Base-by-base conservation (phyloP, 345 rosid species). In the Kandelia obovata region DNA sequence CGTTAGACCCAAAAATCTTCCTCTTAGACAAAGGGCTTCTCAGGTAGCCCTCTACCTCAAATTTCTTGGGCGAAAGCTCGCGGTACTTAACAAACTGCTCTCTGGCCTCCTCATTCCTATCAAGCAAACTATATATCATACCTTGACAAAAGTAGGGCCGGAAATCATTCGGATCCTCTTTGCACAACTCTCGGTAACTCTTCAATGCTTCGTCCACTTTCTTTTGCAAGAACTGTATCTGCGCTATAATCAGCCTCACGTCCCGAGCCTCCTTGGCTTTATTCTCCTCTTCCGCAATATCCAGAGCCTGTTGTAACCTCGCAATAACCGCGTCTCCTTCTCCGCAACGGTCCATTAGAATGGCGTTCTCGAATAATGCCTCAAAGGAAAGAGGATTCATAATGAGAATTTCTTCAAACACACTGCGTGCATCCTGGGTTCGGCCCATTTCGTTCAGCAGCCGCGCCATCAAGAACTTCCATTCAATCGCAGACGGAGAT, bases 241-340 rank as follows among this genome's bases (percentile, higher is more conserved):
- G 97, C 6, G 98, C 96, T 83, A 94, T 89, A 19, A 91, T 89
- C 79, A 94, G 53, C 73, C 84, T 87, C 83, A 91, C 97, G 61
- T 91, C 90, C 62, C 98, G 82, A 0, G 85, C 85, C 70, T 94
- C 97, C 70, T 91, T 88, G 58, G 67, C 77, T 76, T 82, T 81
- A 30, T 84, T 80, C 67, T 79, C 97, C 31, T 76, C 86, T 62
- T 83, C 83, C 0, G 97, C 97, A 6, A 83, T 66, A 32, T 79
- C 77, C 47, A 88, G 71, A n/a, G 98, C 93, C 74, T 86, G 85
- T 60, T 86, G 86, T 66, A 93, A 81, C 81, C 96, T 85, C 77
- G 71, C 73, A 61, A 86, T 65, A 65, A 86, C 97, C 0, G 83
- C 87, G 16, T 88, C 89, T 60, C 97, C 87, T 75, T 91, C 95